A percentile compares a stretch with the other conserved stretches of the same genome.
These are phyloP conservation scores for Euphorbia pulcherrima DNA, from an alignment of 345 rosid genomes.

Conservation along the genomic window DNA sequence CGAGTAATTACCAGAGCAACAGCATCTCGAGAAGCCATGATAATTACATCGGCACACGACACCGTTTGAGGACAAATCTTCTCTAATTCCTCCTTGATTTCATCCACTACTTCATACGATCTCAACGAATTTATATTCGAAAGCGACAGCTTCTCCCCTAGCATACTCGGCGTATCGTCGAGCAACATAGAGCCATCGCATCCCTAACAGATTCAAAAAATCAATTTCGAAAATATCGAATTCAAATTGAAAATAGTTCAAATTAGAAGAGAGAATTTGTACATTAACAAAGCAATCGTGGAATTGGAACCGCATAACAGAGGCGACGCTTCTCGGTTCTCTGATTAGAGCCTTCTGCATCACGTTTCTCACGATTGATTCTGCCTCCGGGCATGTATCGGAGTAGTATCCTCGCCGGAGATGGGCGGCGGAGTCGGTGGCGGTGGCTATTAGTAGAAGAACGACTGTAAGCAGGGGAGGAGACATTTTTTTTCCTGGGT, in stretches of 20 bases:
- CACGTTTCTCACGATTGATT: conserved; percentile 48
- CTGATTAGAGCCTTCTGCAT: conserved; percentile 55
- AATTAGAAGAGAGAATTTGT: neutral
- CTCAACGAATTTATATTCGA: conserved; percentile 81
- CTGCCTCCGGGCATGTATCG: conserved; percentile 72
- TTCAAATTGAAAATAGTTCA: neutral
- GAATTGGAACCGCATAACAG: conserved; percentile 95
- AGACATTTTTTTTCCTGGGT: conserved; percentile 13
- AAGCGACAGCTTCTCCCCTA: conserved; percentile 73
- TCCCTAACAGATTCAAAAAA: conserved; percentile 39
- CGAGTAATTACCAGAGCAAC: conserved; percentile 64
- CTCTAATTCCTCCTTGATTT: conserved; percentile 69
- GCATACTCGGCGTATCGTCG: conserved; percentile 73
- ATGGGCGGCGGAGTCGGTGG: conserved; percentile 13
- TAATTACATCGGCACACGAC: conserved; percentile 83
- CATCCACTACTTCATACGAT: conserved; percentile 70
- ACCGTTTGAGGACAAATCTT: conserved; percentile 65
- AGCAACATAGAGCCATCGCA: conserved; percentile 82
- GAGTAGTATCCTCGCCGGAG: conserved; percentile 70
- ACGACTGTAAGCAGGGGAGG: conserved; percentile 14
- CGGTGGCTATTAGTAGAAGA: conserved; percentile 21
- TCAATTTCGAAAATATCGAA: too few relatives aligned
- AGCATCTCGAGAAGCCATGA: conserved; percentile 92
- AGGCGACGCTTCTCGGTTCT: conserved; percentile 80
- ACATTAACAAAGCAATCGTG: conserved; percentile 96